Base-by-base conservation (phyloP, 2,329 filamentous ascomycete genomes). In the Nemania bipapillata region DNA sequence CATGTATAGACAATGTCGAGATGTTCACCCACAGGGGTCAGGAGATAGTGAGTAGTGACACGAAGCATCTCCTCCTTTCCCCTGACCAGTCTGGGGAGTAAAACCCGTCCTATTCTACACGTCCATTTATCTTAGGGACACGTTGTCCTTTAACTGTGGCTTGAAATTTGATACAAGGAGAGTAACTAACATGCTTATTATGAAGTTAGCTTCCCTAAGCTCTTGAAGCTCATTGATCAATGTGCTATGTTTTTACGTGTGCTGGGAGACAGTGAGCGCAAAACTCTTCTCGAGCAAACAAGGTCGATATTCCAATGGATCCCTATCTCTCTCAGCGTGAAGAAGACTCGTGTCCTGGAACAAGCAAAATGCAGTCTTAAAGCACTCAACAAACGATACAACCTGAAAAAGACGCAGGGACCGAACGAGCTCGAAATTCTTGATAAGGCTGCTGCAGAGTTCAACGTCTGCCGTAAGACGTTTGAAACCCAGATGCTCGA, bases 181-280 rank as follows among this genome's bases (percentile, higher is more conserved):
- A 17, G 12, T 24, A 20, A 35, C 52, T 32, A 47, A 45, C n/a
- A n/a, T n/a, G n/a, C n/a, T 47, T 59, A 24, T 61, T 11, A 15
- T 24, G 0, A 4, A 57, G 59, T 59, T 22, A 22, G 50, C 15
- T 52, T 65, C 22, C 40, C 53, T 9, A 45, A 69, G 24, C 62
- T 77, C 15, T 28, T 66, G 15, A 62, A 52, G 8, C 20, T 74
- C 1, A 63, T 73, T 9, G 63, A 74, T n/a, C 49, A 63, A 4
- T 74, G 71, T 45, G 54, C 63, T 26, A 42, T 53, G 12, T 58
- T 77, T 57, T 70, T 73, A 20, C 26, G 50, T 15, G 64, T 69
- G 1, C 32, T 77, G 17, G 74, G 73, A 42, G 71, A 75, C 22
- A 20, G 42, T 7, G 67, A 72, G 47, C 60, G 47, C 20, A 60